A percentile compares a stretch with the other conserved stretches of the same genome.
Conservation (phyloP, 2,329 filamentous ascomycete species). For the Botrytis paeoniae region DNA sequence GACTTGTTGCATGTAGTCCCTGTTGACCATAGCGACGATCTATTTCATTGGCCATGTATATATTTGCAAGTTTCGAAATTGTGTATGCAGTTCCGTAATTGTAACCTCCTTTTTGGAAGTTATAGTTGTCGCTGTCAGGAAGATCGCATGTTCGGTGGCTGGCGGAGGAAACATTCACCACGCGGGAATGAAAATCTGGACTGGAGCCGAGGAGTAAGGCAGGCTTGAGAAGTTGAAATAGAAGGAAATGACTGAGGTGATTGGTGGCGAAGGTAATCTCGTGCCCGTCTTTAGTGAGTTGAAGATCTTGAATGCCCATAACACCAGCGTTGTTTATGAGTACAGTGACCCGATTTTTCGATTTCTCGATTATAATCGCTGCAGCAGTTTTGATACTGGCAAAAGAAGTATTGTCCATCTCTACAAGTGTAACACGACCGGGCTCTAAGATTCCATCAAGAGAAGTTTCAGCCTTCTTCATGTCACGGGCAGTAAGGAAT, state of each 20-base stretch:
- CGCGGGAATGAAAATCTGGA: slow-evolving; percentile 16
- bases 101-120: neutral
- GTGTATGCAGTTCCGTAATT: neutral
- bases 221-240: slow-evolving; percentile 48
- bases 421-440: neutral
- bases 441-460: neutral
- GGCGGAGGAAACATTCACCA: neutral
- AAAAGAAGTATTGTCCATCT: neutral
- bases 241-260: slow-evolving; percentile 51
- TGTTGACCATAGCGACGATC: neutral
- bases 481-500: neutral
- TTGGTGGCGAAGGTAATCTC: slow-evolving; percentile 52
- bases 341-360: slow-evolving; percentile 23
- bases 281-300: slow-evolving; percentile 44
- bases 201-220: slow-evolving; percentile 40
- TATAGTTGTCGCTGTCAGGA: neutral
- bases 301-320: slow-evolving; percentile 29
- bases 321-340: neutral
- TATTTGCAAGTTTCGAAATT: neutral
- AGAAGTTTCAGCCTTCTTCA: neutral
- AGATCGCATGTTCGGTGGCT: neutral
- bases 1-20: neutral
- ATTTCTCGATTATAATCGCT: neutral
- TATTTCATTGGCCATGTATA: slow-evolving; percentile 6
- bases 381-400: neutral